These are phyloP conservation scores for Monilinia aucupariae DNA, from an alignment of 2,329 filamentous ascomycete genomes.

Conservation along the genomic window DNA sequence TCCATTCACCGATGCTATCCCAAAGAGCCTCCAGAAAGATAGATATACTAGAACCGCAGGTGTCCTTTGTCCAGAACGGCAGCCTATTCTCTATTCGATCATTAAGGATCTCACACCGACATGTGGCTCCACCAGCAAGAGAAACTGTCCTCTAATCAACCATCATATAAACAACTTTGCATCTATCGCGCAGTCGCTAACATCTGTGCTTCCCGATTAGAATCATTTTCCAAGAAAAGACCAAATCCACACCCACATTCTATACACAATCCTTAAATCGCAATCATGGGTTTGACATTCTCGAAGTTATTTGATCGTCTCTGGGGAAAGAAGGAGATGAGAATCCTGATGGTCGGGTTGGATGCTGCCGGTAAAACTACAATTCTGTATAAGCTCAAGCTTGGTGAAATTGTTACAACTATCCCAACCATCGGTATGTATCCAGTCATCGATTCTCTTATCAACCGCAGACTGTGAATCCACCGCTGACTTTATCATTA, in stretches of 20 bases:
- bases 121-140: conserved; percentile 15
- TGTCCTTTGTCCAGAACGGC: conserved; percentile 21
- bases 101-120: conserved; percentile 19
- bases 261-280: conserved; percentile 40
- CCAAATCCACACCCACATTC: conserved; percentile 35
- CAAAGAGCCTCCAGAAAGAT: conserved; percentile 2
- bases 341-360: conserved; percentile 99
- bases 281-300: conserved; percentile 95
- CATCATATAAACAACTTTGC: conserved; percentile 22
- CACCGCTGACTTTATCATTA: conserved; percentile 18
- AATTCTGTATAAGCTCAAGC: conserved; percentile 99
- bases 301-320: conserved; percentile 95
- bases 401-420: conserved; percentile 97
- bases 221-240: conserved; percentile 29
- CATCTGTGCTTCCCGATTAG: conserved; percentile 17
- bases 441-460: conserved; percentile 6
- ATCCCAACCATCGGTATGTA: conserved; percentile 92
- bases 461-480: conserved; percentile 23
- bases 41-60: background rate
- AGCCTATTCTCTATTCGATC: conserved; percentile 24
- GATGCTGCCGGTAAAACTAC: conserved; percentile 99
- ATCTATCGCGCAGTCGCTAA: conserved; percentile 18
- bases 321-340: conserved; percentile 99
- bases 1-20: conserved; percentile 19
- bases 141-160: conserved; percentile 30